phyloP scores from a whole-genome alignment of 192 early-diverging fungal species.

The Helicostylum pulchrum region DNA sequence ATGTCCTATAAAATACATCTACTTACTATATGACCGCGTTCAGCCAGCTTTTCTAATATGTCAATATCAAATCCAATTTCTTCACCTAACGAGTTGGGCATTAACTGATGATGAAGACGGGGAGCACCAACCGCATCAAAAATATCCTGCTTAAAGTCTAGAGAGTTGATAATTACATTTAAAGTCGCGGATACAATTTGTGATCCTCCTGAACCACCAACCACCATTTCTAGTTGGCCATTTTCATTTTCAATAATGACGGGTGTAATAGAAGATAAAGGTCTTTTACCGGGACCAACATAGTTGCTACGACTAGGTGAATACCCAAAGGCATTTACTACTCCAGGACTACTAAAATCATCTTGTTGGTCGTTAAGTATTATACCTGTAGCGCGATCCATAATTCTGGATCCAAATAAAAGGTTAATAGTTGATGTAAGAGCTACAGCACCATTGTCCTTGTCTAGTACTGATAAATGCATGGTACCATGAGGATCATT shows the following conservation, averaged over 20 bases:
- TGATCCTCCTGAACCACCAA: conserved; percentile 87
- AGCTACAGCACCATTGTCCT: conserved; percentile 70
- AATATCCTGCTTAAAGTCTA: conserved; percentile 69
- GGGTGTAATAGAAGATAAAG: conserved; percentile 69
- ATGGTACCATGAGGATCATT: conserved; percentile 88
- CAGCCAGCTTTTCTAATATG: conserved; percentile 26
- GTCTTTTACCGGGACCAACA: conserved; percentile 74
- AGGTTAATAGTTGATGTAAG: conserved; percentile 89
- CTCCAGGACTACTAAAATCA: conserved; percentile 81
- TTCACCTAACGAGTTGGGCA: conserved; percentile 63
- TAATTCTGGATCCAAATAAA: conserved; percentile 80
- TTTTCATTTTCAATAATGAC: conserved; percentile 61
- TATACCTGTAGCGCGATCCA: conserved; percentile 83
- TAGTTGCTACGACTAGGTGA: conserved; percentile 84
- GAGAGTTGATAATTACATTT: conserved; percentile 65
- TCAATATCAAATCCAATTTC: conserved; percentile 43
- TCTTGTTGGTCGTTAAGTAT: conserved; percentile 96
- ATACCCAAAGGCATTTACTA: conserved; percentile 75
- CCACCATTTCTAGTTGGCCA: conserved; percentile 61
- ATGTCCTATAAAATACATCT: not conserved
- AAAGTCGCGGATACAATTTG: conserved; percentile 79
- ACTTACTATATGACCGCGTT: conserved; percentile 38
- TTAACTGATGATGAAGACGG: conserved; percentile 87
- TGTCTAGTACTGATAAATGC: conserved; percentile 80
- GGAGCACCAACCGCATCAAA: conserved; percentile 68